Conservation (phyloP, 495 filamentous ascomycete genomes). For the Aspergillus wentii region DNA sequence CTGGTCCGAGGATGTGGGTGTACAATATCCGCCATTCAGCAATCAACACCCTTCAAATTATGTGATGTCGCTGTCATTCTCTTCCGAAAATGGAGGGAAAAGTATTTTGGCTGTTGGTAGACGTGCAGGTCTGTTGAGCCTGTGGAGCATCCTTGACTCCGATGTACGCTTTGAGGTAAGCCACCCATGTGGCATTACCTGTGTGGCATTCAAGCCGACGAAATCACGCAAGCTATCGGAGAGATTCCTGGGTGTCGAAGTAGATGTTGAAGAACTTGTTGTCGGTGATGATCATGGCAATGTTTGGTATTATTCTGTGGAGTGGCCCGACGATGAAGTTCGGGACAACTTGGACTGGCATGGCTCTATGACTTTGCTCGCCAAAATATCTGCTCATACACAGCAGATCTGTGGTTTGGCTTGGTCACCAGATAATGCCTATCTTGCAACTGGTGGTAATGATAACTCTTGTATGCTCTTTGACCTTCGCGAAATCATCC, state of each 20-base stretch:
- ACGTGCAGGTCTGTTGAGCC: constrained; percentile 57
- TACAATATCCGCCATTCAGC: constrained; percentile 41
- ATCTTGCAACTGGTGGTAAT: constrained; percentile 86
- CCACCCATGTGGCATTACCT: constrained; percentile 68
- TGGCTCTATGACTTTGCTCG: constrained; percentile 71
- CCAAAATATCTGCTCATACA: constrained; percentile 70
- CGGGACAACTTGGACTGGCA: constrained; percentile 58
- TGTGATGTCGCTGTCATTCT: constrained; percentile 85
- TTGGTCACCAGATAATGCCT: constrained; percentile 73
- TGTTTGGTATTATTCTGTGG: constrained; percentile 83
- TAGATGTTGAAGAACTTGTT: constrained; percentile 67
- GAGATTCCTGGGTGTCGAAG: constrained; percentile 23
- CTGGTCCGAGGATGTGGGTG: constrained; percentile 72
- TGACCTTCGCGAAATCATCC: constrained; percentile 57
- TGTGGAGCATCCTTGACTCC: constrained; percentile 57
- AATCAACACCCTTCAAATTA: constrained; percentile 43
- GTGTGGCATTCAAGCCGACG: constrained; percentile 62
- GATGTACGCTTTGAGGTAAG: constrained; percentile 68
- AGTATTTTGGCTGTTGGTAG: constrained; percentile 83
- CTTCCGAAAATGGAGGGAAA: constrained; percentile 68
- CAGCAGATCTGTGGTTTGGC: constrained; percentile 91
- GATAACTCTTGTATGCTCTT: constrained; percentile 88
- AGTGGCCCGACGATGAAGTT: constrained; percentile 61
- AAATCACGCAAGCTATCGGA: constrained; percentile 38
- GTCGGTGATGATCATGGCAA: constrained; percentile 85